phyloP scores from a whole-genome alignment of 208 protist species.

The Wallacemonas sp. region DNA sequence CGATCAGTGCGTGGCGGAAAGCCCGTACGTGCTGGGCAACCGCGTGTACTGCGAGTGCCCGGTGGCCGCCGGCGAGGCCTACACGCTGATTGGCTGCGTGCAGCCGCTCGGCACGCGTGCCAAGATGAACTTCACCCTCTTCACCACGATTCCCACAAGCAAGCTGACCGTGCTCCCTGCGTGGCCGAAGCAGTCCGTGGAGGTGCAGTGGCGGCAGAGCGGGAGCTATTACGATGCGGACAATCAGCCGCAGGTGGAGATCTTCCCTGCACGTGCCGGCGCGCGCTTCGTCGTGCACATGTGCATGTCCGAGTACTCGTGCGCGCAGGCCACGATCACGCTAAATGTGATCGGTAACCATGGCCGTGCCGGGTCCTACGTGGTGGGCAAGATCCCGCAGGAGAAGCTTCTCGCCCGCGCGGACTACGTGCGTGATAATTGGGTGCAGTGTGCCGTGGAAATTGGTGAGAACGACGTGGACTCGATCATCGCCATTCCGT shows the following conservation, averaged over 20 bases:
- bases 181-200: slow-evolving; percentile 57
- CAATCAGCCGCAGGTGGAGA: slow-evolving; percentile 83
- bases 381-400: slow-evolving; percentile 52
- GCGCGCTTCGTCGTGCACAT: slow-evolving; percentile 70
- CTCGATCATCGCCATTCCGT: slow-evolving; percentile 78
- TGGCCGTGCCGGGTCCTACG: slow-evolving; percentile 45
- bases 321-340: slow-evolving; percentile 60
- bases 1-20: slow-evolving; percentile 28
- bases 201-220: slow-evolving; percentile 54
- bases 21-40: slow-evolving; percentile 41
- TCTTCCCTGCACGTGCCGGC: slow-evolving; percentile 42
- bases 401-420: slow-evolving; percentile 59
- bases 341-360: slow-evolving; percentile 66
- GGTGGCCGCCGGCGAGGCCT: slow-evolving; percentile 31
- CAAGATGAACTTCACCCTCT: slow-evolving; percentile 55
- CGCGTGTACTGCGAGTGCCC: slow-evolving; percentile 34
- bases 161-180: slow-evolving; percentile 36
- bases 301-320: slow-evolving; percentile 53
- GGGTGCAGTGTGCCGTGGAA: slow-evolving; percentile 61
- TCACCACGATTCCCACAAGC: slow-evolving; percentile 48
- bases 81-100: slow-evolving; percentile 62
- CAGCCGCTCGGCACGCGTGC: slow-evolving; percentile 37
- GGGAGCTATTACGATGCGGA: slow-evolving; percentile 73
- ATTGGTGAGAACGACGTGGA: slow-evolving; percentile 40
- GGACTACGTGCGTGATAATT: slow-evolving; percentile 62